Conservation (phyloP, 768 basidiomycete genomes). For the Rhodotorula taiwanensis region DNA sequence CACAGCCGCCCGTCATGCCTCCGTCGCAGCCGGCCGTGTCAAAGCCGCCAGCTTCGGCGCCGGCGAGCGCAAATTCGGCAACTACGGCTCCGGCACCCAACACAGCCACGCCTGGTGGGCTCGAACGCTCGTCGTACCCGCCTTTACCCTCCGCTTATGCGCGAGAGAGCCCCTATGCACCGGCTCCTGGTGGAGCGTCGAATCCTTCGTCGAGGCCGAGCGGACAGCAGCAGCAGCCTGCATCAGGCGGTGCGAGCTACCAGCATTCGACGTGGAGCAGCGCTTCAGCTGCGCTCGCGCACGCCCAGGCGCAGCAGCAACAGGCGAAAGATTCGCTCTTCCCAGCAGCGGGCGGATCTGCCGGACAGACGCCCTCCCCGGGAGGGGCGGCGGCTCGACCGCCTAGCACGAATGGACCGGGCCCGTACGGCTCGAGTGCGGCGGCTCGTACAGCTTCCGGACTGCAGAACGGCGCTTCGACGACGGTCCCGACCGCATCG, state of each 20-base stretch:
- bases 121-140: constrained; percentile 18
- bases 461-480: too few relatives aligned
- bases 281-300: neutral
- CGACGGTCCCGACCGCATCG: too few relatives aligned
- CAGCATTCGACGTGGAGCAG: neutral
- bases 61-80: neutral
- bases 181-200: neutral
- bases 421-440: too few relatives aligned
- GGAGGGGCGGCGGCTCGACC: too few relatives aligned
- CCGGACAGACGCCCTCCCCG: neutral
- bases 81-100: neutral
- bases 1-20: constrained; percentile 26
- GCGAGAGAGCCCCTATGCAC: constrained; percentile 32
- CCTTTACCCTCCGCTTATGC: constrained; percentile 33
- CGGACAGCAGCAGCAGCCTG: constrained; percentile 1
- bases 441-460: too few relatives aligned
- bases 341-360: neutral
- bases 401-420: too few relatives aligned
- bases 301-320: neutral
- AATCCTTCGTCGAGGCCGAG: neutral
- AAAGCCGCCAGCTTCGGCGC: neutral
- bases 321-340: neutral
- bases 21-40: neutral
- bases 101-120: neutral
- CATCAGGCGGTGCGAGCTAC: neutral